Percentiles rank a stretch among this genome's conserved stretches.
Evolutionary conservation across 139 green algal species (phyloP).

Genomic region (Limnomonas spitsbergensis): DNA sequence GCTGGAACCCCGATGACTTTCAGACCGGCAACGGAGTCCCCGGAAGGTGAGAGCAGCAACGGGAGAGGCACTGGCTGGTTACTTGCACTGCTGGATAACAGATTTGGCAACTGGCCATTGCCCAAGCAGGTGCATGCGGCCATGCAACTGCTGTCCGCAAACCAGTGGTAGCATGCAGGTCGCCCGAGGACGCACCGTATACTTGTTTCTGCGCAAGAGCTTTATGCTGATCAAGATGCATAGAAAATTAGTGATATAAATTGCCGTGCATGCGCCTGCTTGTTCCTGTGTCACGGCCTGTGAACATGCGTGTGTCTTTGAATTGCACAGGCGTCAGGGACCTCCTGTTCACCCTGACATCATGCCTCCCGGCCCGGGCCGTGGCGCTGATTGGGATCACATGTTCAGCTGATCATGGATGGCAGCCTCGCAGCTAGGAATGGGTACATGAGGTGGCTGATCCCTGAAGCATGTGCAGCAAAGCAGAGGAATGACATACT

Average conservation of each 20-base stretch:
- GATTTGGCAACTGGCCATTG: neutral
- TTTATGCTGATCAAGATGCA: too few species aligned
- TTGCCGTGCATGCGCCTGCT: neutral
- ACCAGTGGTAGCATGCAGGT: too few species aligned
- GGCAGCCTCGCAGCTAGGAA: too few species aligned
- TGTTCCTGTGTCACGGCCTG: neutral
- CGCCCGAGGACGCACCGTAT: too few species aligned
- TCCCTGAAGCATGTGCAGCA: too few species aligned
- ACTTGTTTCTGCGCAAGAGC: too few species aligned
- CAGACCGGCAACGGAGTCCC: neutral
- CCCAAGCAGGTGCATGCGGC: too few species aligned
- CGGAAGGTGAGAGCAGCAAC: neutral
- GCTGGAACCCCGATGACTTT: constrained; percentile 44
- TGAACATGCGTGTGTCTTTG: neutral
- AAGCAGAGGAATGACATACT: too few species aligned
- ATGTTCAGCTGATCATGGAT: neutral
- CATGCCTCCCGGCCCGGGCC: neutral
- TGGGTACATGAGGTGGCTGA: too few species aligned
- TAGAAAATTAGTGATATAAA: too few species aligned
- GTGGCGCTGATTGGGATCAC: neutral
- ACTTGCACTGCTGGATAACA: too few species aligned
- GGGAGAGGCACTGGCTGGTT: neutral
- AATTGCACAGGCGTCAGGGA: neutral
- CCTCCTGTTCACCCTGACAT: constrained; percentile 5
- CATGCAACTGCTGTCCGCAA: too few species aligned